Conservation (phyloP, 306 rosid species). For the Acacia acuminata region DNA sequence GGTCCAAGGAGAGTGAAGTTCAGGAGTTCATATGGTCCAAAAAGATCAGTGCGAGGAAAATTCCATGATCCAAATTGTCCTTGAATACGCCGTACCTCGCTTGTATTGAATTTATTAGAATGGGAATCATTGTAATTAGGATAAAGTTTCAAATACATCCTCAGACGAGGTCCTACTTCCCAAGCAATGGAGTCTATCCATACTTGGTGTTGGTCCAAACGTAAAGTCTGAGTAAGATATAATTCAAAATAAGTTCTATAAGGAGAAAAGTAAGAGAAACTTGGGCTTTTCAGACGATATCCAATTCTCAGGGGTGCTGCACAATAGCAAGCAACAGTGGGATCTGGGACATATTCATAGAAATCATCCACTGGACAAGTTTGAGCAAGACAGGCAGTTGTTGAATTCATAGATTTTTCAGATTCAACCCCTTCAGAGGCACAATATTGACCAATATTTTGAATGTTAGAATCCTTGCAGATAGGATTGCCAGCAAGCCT, state of each 20-base stretch:
- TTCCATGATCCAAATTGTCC: constrained; percentile 50
- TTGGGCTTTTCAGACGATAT: constrained; percentile 92
- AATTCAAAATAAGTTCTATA: constrained; percentile 32
- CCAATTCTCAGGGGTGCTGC: constrained; percentile 75
- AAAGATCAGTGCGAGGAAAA: constrained; percentile 50
- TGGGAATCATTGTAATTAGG: constrained; percentile 40
- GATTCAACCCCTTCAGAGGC: constrained; percentile 32
- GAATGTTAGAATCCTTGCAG: constrained; percentile 52
- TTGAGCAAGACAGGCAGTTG: constrained; percentile 36
- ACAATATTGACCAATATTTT: constrained; percentile 57
- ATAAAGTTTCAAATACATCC: constrained; percentile 72
- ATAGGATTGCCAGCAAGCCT: constrained; percentile 89
- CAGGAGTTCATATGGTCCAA: constrained; percentile 92
- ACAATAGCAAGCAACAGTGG: constrained; percentile 66
- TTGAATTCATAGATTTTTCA: constrained; percentile 31
- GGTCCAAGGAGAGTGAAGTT: constrained; percentile 64
- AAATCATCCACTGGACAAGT: constrained; percentile 61
- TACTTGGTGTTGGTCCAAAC: constrained; percentile 54
- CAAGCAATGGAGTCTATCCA: constrained; percentile 55
- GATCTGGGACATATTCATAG: constrained; percentile 61
- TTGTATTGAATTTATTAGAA: constrained; percentile 38
- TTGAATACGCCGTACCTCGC: constrained; percentile 56
- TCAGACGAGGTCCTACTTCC: constrained; percentile 83
- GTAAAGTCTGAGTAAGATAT: constrained; percentile 50
- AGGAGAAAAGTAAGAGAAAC: constrained; percentile 81